Evolutionary conservation across 495 filamentous ascomycete genomes (phyloP).

Genomic region (Collariella sp.): DNA sequence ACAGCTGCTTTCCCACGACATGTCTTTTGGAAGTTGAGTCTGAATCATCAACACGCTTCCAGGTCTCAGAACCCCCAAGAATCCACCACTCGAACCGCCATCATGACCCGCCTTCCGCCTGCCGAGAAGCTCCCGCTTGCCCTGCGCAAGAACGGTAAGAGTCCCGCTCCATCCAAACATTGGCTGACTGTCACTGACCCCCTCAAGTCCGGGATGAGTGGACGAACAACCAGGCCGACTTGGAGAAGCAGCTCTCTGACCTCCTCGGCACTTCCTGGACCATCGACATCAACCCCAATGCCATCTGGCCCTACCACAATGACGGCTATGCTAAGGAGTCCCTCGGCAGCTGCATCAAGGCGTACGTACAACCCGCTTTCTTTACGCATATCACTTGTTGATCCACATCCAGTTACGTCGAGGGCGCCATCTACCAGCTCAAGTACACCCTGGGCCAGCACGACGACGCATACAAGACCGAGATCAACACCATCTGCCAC

Average conservation of each 20-base stretch:
- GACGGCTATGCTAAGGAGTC: conserved; percentile 40
- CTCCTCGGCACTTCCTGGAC: conserved; percentile 40
- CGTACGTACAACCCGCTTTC: conserved; percentile 21
- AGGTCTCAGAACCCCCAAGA: background rate
- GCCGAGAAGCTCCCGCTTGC: conserved; percentile 47
- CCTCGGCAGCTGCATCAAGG: conserved; percentile 37
- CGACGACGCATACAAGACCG: conserved; percentile 31
- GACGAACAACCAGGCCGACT: conserved; percentile 38
- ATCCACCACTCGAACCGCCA: conserved; percentile 1
- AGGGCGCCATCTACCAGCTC: conserved; percentile 33
- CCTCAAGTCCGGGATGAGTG: conserved; percentile 43
- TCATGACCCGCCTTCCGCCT: conserved; percentile 35
- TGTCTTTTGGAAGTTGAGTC: background rate
- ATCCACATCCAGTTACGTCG: conserved; percentile 33
- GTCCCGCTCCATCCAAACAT: background rate
- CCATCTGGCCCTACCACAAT: conserved; percentile 41
- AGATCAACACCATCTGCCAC: conserved; percentile 41
- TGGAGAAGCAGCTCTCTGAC: conserved; percentile 36
- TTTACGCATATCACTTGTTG: background rate
- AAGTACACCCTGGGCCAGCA: conserved; percentile 28
- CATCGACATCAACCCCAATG: conserved; percentile 38
- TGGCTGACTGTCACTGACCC: background rate
- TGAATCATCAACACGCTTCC: background rate
- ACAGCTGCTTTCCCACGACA: background rate
- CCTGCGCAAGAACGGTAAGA: conserved; percentile 43